A percentile compares a stretch with the other conserved stretches of the same genome.
Evolutionary conservation across 2,329 filamentous ascomycete species (phyloP).

Genomic region (Cyanodermella asteris): DNA sequence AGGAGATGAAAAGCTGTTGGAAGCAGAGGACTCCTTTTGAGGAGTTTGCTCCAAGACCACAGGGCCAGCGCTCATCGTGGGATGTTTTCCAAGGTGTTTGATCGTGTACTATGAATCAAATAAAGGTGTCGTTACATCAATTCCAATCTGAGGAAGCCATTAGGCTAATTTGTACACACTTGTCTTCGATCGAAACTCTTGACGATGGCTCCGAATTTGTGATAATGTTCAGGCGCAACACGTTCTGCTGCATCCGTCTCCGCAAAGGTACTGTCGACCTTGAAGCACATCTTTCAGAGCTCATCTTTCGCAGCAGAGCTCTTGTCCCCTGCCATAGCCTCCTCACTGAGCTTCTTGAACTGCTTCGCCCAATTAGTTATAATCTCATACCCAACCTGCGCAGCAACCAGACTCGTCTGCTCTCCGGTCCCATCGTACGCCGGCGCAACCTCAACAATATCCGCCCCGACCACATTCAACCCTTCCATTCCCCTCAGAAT

Average conservation of each 20-base stretch:
- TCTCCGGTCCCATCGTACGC: slow-evolving; percentile 65
- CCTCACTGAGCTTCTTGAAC: slow-evolving; percentile 15
- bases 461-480: slow-evolving; percentile 69
- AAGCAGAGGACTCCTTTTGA: slow-evolving; percentile 3
- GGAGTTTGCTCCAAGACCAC: not conserved
- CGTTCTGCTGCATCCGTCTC: not conserved
- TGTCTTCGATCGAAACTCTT: too few species aligned
- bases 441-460: slow-evolving; percentile 74
- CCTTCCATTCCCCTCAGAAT: slow-evolving; percentile 64
- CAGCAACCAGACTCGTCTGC: slow-evolving; percentile 60
- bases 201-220: too few species aligned
- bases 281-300: too few species aligned
- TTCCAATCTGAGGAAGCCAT: too few species aligned
- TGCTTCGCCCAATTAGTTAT: slow-evolving; percentile 39
- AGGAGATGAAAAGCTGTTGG: slow-evolving; percentile 17
- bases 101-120: too few species aligned
- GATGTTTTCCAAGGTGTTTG: too few species aligned
- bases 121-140: too few species aligned
- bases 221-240: too few species aligned
- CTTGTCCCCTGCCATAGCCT: slow-evolving; percentile 11
- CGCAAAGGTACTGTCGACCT: too few species aligned
- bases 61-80: too few species aligned
- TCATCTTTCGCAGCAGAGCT: too few species aligned
- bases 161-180: too few species aligned
- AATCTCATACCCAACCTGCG: slow-evolving; percentile 72